Base-by-base conservation (phyloP, 2,329 filamentous ascomycete species). In the Colletotrichum lini region DNA sequence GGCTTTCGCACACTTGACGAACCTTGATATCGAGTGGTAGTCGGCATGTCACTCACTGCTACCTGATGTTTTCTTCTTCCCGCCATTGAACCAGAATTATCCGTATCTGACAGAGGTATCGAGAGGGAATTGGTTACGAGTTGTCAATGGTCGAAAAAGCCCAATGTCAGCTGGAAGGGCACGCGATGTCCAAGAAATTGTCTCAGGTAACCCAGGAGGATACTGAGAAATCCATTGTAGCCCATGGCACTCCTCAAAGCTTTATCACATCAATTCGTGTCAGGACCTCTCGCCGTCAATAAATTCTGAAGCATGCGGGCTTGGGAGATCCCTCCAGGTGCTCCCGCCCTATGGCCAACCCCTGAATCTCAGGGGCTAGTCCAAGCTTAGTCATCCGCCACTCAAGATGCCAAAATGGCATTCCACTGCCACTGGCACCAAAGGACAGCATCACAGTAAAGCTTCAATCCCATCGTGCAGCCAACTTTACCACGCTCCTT, bases 401-500 rank as follows among this genome's bases (percentile, higher is more conserved):
- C 67, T 44, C 58, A 56, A 64, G 18, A 50, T 65, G 49, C 67
- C 61, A 52, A 65, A 63, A 52, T 61, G 70, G 50, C 67, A 61
- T 66, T 70, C 70, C 60, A 42, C 57, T 66, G 66, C 70, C 60
- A 42, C 35, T 38, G 35, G 44, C 35, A 21, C 59, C 62, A 71
- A 68, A 72, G 63, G 68, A 71, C 71, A 72, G 63, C 68, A 63
- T 72, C 70, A 38, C 56, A 35, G 35, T 18, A 38, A 47, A 58
- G 44, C 68, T 64, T 47, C 42, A 49, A 35, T 8, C 42, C 18
- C 42, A 53, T 68, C 70, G 65, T 58, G 49, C 61, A 72, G 57
- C 72, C 70, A 70, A 74, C 73, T 74, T 72, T 57, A 70, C 53
- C 74, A 79, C 78, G 67, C 75, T 80, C 78, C 65, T 79, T 79